A percentile compares a stretch with the other conserved stretches of the same genome.
Conservation (phyloP, 345 rosid genomes). For the Gossypium longicalyx region DNA sequence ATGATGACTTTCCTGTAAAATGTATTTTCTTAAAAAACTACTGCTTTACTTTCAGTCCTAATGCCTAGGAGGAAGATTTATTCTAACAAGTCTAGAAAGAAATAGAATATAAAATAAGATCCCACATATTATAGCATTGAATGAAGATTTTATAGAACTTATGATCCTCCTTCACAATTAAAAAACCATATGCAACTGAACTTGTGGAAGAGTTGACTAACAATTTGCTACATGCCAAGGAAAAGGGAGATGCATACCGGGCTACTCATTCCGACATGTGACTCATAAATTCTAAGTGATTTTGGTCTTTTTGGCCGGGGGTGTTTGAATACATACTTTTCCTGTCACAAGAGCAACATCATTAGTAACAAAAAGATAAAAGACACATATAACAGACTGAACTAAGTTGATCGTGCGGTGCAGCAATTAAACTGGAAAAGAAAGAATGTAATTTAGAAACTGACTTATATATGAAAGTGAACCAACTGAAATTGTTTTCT, state of each 20-base stretch:
- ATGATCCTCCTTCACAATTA: not conserved
- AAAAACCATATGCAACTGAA: not conserved
- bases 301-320: conserved; percentile 83
- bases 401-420: not conserved
- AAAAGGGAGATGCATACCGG: conserved; percentile 49
- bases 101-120: not conserved
- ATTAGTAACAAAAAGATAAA: not conserved
- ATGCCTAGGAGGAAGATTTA: not conserved
- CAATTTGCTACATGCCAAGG: conserved; percentile 11
- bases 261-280: conserved; percentile 99
- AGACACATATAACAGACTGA: not conserved
- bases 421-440: not conserved
- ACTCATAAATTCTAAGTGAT: conserved; percentile 87
- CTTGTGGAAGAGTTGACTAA: not conserved
- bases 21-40: not conserved
- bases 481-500: not conserved
- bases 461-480: not conserved
- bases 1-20: not conserved
- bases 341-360: conserved; percentile 44
- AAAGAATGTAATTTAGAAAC: not conserved
- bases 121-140: not conserved
- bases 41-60: not conserved
- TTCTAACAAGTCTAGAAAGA: not conserved
- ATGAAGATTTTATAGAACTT: not conserved
- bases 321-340: conserved; percentile 73